Conservation (phyloP, 257 asterid genomes). For the Capsicum pubescens region DNA sequence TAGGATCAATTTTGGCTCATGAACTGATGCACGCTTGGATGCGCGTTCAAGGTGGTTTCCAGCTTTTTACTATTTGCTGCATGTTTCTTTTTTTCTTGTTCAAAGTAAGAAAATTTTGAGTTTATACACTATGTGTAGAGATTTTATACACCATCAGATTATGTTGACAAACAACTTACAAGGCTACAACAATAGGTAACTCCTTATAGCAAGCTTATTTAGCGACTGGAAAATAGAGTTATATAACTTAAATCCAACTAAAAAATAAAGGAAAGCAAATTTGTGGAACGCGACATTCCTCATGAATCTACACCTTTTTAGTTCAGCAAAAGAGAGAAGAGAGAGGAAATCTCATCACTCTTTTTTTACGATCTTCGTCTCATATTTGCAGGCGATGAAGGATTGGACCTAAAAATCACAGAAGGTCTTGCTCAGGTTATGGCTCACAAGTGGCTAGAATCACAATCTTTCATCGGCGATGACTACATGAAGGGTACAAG, state of each 20-base stretch:
- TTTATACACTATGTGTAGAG: neutral
- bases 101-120: neutral
- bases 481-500: constrained; percentile 9
- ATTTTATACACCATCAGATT: neutral
- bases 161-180: neutral
- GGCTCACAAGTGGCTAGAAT: constrained; percentile 27
- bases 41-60: constrained; percentile 21
- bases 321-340: too few species aligned
- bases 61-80: neutral
- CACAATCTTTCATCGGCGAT: neutral
- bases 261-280: neutral
- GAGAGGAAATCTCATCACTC: neutral
- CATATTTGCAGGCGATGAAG: constrained; percentile 1
- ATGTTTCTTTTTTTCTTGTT: neutral
- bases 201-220: neutral
- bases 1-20: constrained; percentile 28
- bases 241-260: neutral
- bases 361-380: neutral
- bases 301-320: neutral
- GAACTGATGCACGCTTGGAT: constrained; percentile 31
- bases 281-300: neutral
- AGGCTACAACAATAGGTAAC: neutral
- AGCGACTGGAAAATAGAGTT: neutral
- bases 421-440: constrained; percentile 26
- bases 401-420: neutral